These are phyloP conservation scores for Singerocomus inundabilis DNA, from an alignment of 1,284 basidiomycete species.

Conservation along the genomic window DNA sequence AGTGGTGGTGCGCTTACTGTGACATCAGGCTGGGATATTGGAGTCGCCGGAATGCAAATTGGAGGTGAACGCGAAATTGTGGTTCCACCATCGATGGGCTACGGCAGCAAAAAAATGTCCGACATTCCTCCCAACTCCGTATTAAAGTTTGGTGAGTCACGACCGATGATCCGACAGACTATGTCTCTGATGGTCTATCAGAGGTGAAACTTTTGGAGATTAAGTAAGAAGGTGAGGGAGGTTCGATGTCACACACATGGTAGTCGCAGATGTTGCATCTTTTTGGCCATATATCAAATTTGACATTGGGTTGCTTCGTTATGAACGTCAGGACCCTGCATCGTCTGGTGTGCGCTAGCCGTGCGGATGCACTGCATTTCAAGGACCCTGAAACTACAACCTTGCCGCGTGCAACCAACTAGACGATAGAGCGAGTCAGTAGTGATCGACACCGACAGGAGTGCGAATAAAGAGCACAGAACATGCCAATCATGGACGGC, in stretches of 20 bases:
- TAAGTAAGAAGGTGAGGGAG: conserved; percentile 39
- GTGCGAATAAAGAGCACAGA: not conserved
- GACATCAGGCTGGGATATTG: conserved; percentile 83
- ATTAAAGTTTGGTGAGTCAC: conserved; percentile 64
- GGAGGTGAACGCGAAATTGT: conserved; percentile 87
- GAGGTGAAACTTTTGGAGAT: conserved; percentile 74
- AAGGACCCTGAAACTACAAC: conserved; percentile 23
- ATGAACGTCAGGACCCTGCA: conserved; percentile 26
- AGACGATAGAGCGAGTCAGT: not conserved
- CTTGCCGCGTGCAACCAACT: conserved; percentile 11
- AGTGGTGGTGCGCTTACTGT: conserved; percentile 7
- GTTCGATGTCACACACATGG: conserved; percentile 18
- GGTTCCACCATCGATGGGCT: conserved; percentile 70
- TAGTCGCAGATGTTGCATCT: conserved; percentile 18
- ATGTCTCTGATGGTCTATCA: conserved; percentile 33
- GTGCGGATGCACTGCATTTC: conserved; percentile 26
- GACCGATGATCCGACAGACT: conserved; percentile 1
- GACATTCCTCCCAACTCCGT: conserved; percentile 70
- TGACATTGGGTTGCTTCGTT: conserved; percentile 16
- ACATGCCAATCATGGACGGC: conserved; percentile 15
- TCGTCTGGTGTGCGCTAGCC: conserved; percentile 23
- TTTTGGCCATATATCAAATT: conserved; percentile 32
- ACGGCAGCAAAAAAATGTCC: conserved; percentile 56
- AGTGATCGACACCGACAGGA: not conserved
- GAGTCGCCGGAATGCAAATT: conserved; percentile 88